Evolutionary conservation across 1,284 basidiomycete species (phyloP).

Genomic region (Leccinum angustisporum): DNA sequence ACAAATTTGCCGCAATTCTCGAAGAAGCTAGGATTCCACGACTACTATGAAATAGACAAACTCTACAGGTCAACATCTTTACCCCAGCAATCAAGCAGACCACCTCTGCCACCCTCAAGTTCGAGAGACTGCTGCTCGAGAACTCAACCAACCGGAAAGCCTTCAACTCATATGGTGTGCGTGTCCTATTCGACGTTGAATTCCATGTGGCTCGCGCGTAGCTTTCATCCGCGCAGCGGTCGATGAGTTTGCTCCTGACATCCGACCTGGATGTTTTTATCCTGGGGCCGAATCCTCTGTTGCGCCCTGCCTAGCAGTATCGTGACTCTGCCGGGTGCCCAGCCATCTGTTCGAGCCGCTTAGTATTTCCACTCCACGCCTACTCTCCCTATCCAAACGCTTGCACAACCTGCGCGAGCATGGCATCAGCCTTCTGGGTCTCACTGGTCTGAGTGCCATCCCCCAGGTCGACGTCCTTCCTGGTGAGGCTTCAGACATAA

Average conservation of each 20-base stretch:
- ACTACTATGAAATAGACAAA: slow-evolving; percentile 76
- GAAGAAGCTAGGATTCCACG: slow-evolving; percentile 70
- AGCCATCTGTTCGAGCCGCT: slow-evolving; percentile 78
- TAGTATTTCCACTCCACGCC: slow-evolving; percentile 71
- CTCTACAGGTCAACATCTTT: slow-evolving; percentile 79
- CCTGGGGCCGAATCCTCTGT: slow-evolving; percentile 79
- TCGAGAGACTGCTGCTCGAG: slow-evolving; percentile 89
- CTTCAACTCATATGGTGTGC: slow-evolving; percentile 94
- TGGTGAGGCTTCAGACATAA: too few species aligned
- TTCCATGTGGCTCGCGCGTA: slow-evolving; percentile 19
- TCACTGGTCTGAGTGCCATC: too few species aligned
- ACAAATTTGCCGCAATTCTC: slow-evolving; percentile 91
- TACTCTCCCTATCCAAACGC: slow-evolving; percentile 27
- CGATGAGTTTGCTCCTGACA: slow-evolving; percentile 86
- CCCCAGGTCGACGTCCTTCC: too few species aligned
- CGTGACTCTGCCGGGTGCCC: slow-evolving; percentile 48
- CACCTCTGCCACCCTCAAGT: slow-evolving; percentile 81
- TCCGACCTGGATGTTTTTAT: slow-evolving; percentile 90
- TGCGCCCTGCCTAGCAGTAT: slow-evolving; percentile 94
- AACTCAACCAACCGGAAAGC: slow-evolving; percentile 98
- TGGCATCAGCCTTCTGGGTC: too few species aligned
- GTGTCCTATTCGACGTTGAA: slow-evolving; percentile 32
- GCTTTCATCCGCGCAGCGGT: slow-evolving; percentile 53
- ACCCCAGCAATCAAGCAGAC: slow-evolving; percentile 75
- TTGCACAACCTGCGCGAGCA: too few species aligned